Percentiles rank a stretch among this genome's conserved stretches.
Conservation (phyloP, 208 protist species). For the Wallacemonas rigidus region DNA sequence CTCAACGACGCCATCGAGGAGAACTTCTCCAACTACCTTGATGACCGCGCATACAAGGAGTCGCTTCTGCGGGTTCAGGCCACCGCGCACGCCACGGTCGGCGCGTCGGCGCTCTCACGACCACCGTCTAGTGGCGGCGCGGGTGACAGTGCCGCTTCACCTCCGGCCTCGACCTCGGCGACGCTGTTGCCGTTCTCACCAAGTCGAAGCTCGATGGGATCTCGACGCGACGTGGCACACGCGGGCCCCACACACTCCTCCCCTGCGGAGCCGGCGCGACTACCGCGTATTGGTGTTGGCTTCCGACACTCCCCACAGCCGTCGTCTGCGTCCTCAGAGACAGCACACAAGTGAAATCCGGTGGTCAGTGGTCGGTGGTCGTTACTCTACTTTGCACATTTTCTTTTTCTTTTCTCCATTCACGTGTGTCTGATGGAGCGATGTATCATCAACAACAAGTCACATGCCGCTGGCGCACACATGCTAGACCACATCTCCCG, state of each 20-base stretch:
- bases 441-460: too few species aligned
- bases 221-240: neutral
- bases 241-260: neutral
- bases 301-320: neutral
- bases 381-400: too few species aligned
- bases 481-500: too few species aligned
- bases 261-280: neutral
- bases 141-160: neutral
- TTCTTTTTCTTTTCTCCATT: too few species aligned
- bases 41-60: slow-evolving; percentile 61
- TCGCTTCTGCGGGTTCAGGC: slow-evolving; percentile 8
- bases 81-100: neutral
- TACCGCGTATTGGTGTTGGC: slow-evolving; percentile 9
- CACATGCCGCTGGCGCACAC: too few species aligned
- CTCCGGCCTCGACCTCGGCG: slow-evolving; percentile 2
- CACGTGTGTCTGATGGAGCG: too few species aligned
- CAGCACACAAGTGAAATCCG: neutral
- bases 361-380: neutral
- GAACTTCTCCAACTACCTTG: slow-evolving; percentile 70
- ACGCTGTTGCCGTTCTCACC: neutral
- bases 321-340: neutral
- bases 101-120: neutral
- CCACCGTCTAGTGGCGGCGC: neutral
- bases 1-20: slow-evolving; percentile 58
- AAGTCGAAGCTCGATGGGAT: neutral